Conservation (phyloP, 139 green algal species). For the Nannochloris sp. region DNA sequence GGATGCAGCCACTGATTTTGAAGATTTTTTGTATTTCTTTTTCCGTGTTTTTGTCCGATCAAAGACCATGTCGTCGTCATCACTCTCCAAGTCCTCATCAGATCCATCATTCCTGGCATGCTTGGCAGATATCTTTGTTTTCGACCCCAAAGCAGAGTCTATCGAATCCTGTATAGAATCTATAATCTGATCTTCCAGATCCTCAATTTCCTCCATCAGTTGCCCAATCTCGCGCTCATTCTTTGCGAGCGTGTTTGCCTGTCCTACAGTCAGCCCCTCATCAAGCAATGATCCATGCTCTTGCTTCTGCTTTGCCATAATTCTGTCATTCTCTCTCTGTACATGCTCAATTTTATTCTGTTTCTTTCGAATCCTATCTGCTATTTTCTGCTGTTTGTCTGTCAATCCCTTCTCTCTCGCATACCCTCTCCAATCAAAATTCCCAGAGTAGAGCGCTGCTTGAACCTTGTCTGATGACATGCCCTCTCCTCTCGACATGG, state of each 20-base stretch:
- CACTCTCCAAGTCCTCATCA: slow-evolving; percentile 20
- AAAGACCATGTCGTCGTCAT: slow-evolving; percentile 70
- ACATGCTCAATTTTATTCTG: slow-evolving; percentile 71
- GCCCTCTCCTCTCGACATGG: slow-evolving; percentile 1
- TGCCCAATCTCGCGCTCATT: slow-evolving; percentile 50
- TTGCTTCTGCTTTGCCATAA: slow-evolving; percentile 65
- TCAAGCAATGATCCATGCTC: slow-evolving; percentile 7
- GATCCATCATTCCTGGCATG: too few relatives aligned
- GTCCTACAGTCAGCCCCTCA: slow-evolving; percentile 51
- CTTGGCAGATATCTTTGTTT: too few relatives aligned
- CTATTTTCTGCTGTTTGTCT: slow-evolving; percentile 81
- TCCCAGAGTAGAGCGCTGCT: slow-evolving; percentile 36
- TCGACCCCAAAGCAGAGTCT: background rate
- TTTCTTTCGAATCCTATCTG: slow-evolving; percentile 71
- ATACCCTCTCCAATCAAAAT: slow-evolving; percentile 58
- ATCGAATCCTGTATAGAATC: slow-evolving; percentile 21
- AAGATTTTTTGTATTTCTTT: background rate
- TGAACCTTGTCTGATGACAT: slow-evolving; percentile 26
- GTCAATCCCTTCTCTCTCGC: slow-evolving; percentile 48
- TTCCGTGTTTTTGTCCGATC: slow-evolving; percentile 43
- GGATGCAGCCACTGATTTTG: too few relatives aligned
- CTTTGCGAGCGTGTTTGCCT: slow-evolving; percentile 46
- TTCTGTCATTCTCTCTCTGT: slow-evolving; percentile 64
- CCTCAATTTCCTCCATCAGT: slow-evolving; percentile 63
- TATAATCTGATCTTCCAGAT: slow-evolving; percentile 61